phyloP scores from a whole-genome alignment of 2,329 filamentous ascomycete genomes.

The Xylariales sp. region DNA sequence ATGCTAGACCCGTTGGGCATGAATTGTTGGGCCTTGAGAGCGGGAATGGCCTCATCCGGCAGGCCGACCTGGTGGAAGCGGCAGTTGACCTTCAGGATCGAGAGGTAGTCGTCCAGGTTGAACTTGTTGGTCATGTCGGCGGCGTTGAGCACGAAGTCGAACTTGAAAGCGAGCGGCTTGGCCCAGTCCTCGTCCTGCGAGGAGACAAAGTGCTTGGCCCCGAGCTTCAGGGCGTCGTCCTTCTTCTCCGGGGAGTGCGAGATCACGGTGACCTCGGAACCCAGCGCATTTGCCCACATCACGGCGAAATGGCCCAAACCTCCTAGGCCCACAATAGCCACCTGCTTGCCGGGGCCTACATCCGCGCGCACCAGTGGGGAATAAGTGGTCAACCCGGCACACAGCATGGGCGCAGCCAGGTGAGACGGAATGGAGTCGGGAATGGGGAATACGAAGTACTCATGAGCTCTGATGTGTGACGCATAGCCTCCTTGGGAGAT shows the following conservation, averaged over 20 bases:
- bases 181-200: conserved; percentile 52
- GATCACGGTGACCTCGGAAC: conserved; percentile 62
- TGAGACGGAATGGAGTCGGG: conserved; percentile 47
- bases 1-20: conserved; percentile 32
- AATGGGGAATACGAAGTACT: conserved; percentile 57
- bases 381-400: conserved; percentile 72
- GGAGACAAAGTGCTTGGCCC: conserved; percentile 51
- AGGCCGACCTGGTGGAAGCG: conserved; percentile 56
- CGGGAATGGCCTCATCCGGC: conserved; percentile 44
- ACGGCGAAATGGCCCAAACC: conserved; percentile 72
- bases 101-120: conserved; percentile 47
- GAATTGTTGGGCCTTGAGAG: conserved; percentile 36
- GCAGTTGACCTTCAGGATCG: conserved; percentile 46
- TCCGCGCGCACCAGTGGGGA: conserved; percentile 63
- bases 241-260: conserved; percentile 56
- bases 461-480: conserved; percentile 43
- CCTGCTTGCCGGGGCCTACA: conserved; percentile 64
- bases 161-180: conserved; percentile 44
- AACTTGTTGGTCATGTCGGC: conserved; percentile 49
- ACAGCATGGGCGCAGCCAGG: conserved; percentile 65
- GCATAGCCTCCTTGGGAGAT: conserved; percentile 63
- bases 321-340: conserved; percentile 69
- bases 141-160: conserved; percentile 48
- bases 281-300: conserved; percentile 66
- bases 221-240: conserved; percentile 56